These are phyloP conservation scores for Mycosphaerella sp. DNA, from an alignment of 2,329 filamentous ascomycete genomes.

Conservation along the genomic window DNA sequence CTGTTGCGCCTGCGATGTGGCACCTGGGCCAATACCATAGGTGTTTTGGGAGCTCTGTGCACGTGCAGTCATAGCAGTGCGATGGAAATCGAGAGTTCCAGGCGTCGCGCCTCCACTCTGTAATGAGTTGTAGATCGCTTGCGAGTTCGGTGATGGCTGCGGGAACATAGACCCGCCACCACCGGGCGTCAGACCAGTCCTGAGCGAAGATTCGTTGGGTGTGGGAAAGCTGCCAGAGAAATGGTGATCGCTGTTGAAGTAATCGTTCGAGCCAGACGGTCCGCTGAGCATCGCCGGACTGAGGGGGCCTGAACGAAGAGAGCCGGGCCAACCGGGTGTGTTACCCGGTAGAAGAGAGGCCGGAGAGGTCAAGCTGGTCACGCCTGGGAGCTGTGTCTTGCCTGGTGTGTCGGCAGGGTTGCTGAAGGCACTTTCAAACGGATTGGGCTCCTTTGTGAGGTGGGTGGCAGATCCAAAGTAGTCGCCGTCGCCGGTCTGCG, in stretches of 20 bases:
- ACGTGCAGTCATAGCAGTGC: slow-evolving; percentile 77
- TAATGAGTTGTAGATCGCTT: slow-evolving; percentile 72
- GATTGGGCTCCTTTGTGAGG: slow-evolving; percentile 80
- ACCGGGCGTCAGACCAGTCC: slow-evolving; percentile 87
- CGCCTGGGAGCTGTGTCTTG: slow-evolving; percentile 72
- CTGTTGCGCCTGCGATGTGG: slow-evolving; percentile 41
- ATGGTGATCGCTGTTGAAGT: slow-evolving; percentile 66
- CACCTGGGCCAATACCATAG: slow-evolving; percentile 33
- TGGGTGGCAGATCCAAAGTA: slow-evolving; percentile 45
- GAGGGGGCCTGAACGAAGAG: slow-evolving; percentile 81
- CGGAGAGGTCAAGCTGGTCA: slow-evolving; percentile 85
- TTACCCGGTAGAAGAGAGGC: slow-evolving; percentile 70
- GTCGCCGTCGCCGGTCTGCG: slow-evolving; percentile 41
- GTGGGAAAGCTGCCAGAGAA: slow-evolving; percentile 85
- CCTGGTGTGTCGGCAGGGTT: slow-evolving; percentile 71
- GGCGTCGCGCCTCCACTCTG: slow-evolving; percentile 80
- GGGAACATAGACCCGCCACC: slow-evolving; percentile 98
- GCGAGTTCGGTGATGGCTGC: slow-evolving; percentile 77
- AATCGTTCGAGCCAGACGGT: slow-evolving; percentile 64
- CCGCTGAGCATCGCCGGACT: slow-evolving; percentile 97
- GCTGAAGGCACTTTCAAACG: slow-evolving; percentile 92
- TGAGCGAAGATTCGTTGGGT: slow-evolving; percentile 89
- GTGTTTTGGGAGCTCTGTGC: slow-evolving; percentile 49
- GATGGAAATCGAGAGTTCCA: slow-evolving; percentile 86
- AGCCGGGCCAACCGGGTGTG: slow-evolving; percentile 76